phyloP scores from a whole-genome alignment of 73 alveolate genomes.

The Paramecium sonneborni region DNA sequence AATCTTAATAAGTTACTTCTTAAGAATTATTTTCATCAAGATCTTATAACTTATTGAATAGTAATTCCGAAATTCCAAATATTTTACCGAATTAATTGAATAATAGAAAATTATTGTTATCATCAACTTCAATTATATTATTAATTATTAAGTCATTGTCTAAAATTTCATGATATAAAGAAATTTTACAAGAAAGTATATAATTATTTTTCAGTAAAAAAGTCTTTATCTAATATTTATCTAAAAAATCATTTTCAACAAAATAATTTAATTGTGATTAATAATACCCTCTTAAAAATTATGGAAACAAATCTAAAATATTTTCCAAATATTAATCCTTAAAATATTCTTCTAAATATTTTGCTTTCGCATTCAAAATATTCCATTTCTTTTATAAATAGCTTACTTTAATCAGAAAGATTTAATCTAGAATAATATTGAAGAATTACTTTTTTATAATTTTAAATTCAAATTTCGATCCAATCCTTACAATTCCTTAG shows the following conservation, averaged over 20 bases:
- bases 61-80: not conserved
- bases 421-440: not conserved
- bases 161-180: not conserved
- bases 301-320: not conserved
- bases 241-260: not conserved
- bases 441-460: not conserved
- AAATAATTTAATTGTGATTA: not conserved
- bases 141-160: not conserved
- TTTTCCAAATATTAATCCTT: not conserved
- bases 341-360: not conserved
- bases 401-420: not conserved
- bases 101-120: not conserved
- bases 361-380: not conserved
- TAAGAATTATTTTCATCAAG: not conserved
- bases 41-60: not conserved
- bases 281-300: not conserved
- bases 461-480: not conserved
- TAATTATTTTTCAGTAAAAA: not conserved
- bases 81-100: not conserved
- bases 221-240: not conserved
- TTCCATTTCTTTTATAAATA: not conserved
- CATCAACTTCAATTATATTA: not conserved
- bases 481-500: not conserved
- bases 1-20: not conserved
- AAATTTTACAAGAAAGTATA: not conserved